Conservation (phyloP, 176 grass and related monocot species). For the Oryza brachyantha region DNA sequence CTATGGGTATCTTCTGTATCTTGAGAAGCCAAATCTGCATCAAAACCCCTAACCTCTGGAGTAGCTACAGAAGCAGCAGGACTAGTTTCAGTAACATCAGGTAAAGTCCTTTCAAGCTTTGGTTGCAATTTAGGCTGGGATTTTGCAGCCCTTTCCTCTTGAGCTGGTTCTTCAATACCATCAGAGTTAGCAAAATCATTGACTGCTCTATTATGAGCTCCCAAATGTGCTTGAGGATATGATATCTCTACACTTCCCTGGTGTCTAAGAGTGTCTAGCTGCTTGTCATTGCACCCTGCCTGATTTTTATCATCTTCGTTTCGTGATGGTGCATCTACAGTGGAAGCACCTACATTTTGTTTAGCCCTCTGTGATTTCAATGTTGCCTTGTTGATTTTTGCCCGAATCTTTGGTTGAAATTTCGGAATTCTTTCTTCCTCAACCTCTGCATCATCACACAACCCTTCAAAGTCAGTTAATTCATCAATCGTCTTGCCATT, state of each 20-base stretch:
- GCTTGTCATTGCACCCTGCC: background rate
- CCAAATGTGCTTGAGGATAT: slow-evolving; percentile 27
- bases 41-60: background rate
- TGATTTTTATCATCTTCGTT: slow-evolving; percentile 15
- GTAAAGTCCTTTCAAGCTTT: slow-evolving; percentile 16
- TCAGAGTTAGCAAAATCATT: background rate
- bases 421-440: slow-evolving; percentile 36
- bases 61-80: background rate
- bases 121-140: background rate
- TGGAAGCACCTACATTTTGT: slow-evolving; percentile 15
- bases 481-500: slow-evolving; percentile 29
- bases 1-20: slow-evolving; percentile 12
- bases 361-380: slow-evolving; percentile 13
- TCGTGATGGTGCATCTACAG: background rate
- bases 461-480: slow-evolving; percentile 30
- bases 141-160: slow-evolving; percentile 19
- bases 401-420: slow-evolving; percentile 17
- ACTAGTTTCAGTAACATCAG: slow-evolving; percentile 3
- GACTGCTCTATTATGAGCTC: background rate
- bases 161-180: slow-evolving; percentile 5
- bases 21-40: background rate
- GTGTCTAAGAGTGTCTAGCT: background rate
- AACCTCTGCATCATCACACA: slow-evolving; percentile 18
- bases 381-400: slow-evolving; percentile 24
- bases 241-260: slow-evolving; percentile 7